Base-by-base conservation (phyloP, 208 protist genomes). In the Leishmania tarentolae region DNA sequence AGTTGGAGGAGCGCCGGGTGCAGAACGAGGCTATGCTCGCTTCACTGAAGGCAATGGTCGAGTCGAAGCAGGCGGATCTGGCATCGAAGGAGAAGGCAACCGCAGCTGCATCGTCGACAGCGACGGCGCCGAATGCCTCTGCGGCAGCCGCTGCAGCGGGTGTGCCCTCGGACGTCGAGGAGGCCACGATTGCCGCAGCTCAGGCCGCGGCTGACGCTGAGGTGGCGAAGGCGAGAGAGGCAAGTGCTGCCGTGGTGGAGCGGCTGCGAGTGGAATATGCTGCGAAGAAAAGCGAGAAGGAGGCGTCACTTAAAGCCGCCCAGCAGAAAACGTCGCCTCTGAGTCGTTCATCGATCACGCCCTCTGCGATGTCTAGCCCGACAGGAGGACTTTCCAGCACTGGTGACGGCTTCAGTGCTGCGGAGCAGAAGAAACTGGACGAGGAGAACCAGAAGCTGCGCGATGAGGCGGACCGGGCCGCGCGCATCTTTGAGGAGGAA, bases 371-470 rank as follows among this genome's bases (percentile, higher is more conserved):
- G 35, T 72, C 79, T 40, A 81, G 70, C 4, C 76, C 82, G 31
- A 81, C 82, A 4, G 35, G 21, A 3, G 75, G 35, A 15, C 56
- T 61, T 59, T 75, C 75, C 53, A 71, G 19, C 35, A 47, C 61
- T 0, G 21, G 56, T 31, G 69, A 21, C 72, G 57, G 47, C 69
- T 66, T 65, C 76, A 75, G 76, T 24, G 46, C 75, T 1, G 68
- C 17, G 13, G 83, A 89, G 61, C 68, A 87, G 65, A 63, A 73
- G 31, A 83, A 75, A 52, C 74, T 92, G 46, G 66, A 85, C 50
- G 77, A 80, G 70, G 84, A 90, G 78, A 86, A 88, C 74, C 78
- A 77, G 24, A 83, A 81, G 66, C 74, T 92, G 42, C 61, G 80
- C 57, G 79, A 86, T 52, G 77, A 83, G 40, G 57, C 80, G 1